Evolutionary conservation across 495 filamentous ascomycete species (phyloP).

Genomic region (Aspergillus avenaceus): DNA sequence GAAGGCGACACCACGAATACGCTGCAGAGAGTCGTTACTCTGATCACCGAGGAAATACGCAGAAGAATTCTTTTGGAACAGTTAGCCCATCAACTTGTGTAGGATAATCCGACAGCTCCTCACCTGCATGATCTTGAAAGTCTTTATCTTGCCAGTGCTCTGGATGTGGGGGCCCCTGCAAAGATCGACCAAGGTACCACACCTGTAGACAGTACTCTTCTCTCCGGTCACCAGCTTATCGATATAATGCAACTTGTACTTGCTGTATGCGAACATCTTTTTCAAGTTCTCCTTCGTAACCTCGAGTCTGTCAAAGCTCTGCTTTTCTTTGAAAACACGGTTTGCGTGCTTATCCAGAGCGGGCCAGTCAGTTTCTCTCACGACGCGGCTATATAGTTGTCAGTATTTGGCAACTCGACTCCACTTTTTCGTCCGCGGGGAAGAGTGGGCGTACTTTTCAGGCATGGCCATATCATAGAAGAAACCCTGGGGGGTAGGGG

Average conservation of each 20-base stretch:
- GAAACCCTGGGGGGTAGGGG: conserved; percentile 89
- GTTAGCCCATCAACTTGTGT: conserved; percentile 4
- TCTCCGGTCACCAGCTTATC: conserved; percentile 89
- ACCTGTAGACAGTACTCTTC: conserved; percentile 89
- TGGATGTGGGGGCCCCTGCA: conserved; percentile 84
- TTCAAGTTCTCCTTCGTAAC: conserved; percentile 84
- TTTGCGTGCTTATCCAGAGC: conserved; percentile 70
- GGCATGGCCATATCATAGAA: conserved; percentile 96
- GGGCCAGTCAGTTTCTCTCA: conserved; percentile 71
- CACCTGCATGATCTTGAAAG: conserved; percentile 86
- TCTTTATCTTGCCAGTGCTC: conserved; percentile 86
- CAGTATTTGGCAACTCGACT: conserved; percentile 3
- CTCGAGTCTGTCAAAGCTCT: conserved; percentile 85
- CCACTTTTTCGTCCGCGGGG: not conserved
- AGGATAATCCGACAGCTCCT: conserved; percentile 2
- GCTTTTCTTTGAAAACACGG: conserved; percentile 91
- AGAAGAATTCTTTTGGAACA: conserved; percentile 72
- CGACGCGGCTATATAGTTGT: conserved; percentile 47
- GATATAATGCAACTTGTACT: conserved; percentile 95
- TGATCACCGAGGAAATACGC: conserved; percentile 96
- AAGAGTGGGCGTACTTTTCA: conserved; percentile 44
- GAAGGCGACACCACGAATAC: conserved; percentile 94
- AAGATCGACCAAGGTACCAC: conserved; percentile 74
- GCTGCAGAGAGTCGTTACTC: conserved; percentile 87
- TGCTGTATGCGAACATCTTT: conserved; percentile 96